phyloP scores from a whole-genome alignment of 164 flowering plant genomes.

The Cinnamomum micranthum region DNA sequence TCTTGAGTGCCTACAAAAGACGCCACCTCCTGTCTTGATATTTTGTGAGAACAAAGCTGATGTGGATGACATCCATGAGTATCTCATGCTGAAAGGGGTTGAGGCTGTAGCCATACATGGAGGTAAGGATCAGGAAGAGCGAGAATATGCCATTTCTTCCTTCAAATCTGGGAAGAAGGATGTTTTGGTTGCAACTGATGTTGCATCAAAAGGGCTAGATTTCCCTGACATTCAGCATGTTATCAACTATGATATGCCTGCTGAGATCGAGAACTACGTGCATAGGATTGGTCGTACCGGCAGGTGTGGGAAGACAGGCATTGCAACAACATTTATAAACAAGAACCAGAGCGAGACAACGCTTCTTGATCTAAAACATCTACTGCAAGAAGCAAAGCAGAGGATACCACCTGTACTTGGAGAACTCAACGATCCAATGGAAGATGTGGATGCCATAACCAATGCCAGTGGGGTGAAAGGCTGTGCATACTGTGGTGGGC shows the following conservation, averaged over 20 bases:
- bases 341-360: constrained; percentile 95
- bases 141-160: constrained; percentile 85
- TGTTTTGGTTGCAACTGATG: constrained; percentile 94
- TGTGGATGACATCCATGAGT: constrained; percentile 95
- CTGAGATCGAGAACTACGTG: constrained; percentile 92
- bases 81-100: constrained; percentile 86
- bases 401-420: constrained; percentile 96
- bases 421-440: constrained; percentile 86
- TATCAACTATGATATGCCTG: constrained; percentile 95
- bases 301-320: constrained; percentile 93
- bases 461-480: constrained; percentile 86
- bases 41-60: constrained; percentile 98
- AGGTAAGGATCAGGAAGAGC: constrained; percentile 95
- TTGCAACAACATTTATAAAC: constrained; percentile 92
- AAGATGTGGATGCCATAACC: constrained; percentile 66
- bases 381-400: constrained; percentile 91
- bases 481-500: constrained; percentile 95
- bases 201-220: constrained; percentile 96
- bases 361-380: constrained; percentile 85
- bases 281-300: constrained; percentile 94
- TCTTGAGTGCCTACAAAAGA: constrained; percentile 89
- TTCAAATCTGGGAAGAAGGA: constrained; percentile 89
- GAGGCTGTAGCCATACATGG: constrained; percentile 97
- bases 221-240: constrained; percentile 96
- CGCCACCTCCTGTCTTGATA: constrained; percentile 85